These are phyloP conservation scores for Boeremia exigua DNA, from an alignment of 2,329 filamentous ascomycete genomes.

Conservation along the genomic window DNA sequence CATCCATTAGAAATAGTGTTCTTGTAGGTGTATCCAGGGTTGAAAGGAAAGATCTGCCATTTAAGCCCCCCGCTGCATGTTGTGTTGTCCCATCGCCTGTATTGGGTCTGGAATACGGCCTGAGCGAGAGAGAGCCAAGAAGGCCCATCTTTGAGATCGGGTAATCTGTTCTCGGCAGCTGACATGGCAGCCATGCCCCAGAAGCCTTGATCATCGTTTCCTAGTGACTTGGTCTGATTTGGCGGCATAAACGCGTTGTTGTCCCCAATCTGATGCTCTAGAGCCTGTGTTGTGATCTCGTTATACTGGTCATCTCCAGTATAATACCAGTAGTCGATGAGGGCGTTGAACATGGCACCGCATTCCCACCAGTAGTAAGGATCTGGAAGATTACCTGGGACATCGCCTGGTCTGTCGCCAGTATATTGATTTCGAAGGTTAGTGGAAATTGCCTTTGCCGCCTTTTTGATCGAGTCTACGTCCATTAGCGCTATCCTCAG, in stretches of 20 bases:
- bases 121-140: conserved; percentile 71
- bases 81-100: conserved; percentile 70
- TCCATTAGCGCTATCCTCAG: conserved; percentile 19
- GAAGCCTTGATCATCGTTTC: conserved; percentile 65
- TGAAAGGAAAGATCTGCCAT: conserved; percentile 82
- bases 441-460: conserved; percentile 65
- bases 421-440: conserved; percentile 70
- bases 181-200: conserved; percentile 66
- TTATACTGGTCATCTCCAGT: conserved; percentile 50
- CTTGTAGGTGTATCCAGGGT: conserved; percentile 83
- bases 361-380: conserved; percentile 55
- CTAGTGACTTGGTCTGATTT: conserved; percentile 65
- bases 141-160: conserved; percentile 55
- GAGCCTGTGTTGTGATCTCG: conserved; percentile 55
- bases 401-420: conserved; percentile 65
- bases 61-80: conserved; percentile 74
- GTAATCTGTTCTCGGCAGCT: conserved; percentile 60
- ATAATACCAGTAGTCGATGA: conserved; percentile 53
- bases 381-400: conserved; percentile 61
- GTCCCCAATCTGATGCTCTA: conserved; percentile 76
- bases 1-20: conserved; percentile 81
- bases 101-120: conserved; percentile 77
- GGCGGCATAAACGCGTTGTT: conserved; percentile 79
- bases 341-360: conserved; percentile 49
- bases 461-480: conserved; percentile 67